Evolutionary conservation across 2,329 filamentous ascomycete species (phyloP).

Genomic region (Fusarium redolens): DNA sequence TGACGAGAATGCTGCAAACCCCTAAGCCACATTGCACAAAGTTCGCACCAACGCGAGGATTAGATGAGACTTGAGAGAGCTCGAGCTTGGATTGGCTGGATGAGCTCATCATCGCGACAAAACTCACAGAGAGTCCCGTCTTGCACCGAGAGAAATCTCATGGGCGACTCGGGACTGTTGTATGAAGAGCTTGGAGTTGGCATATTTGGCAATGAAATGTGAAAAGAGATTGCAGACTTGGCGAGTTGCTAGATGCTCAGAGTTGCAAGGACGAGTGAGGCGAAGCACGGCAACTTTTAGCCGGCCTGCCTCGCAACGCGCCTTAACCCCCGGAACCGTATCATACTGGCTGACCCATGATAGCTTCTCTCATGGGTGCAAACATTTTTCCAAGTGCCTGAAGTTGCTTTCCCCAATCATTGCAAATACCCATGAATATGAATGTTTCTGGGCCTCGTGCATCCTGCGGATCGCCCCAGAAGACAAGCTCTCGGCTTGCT

Average conservation of each 20-base stretch:
- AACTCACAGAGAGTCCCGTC: conserved; percentile 10
- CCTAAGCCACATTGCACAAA: conserved; percentile 10
- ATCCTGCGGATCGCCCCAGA: background rate
- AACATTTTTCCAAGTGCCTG: background rate
- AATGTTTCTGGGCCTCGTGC: background rate
- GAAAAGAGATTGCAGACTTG: too few species aligned
- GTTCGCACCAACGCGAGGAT: background rate
- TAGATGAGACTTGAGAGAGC: background rate
- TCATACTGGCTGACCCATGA: too few species aligned
- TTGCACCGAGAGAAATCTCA: background rate
- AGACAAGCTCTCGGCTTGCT: conserved; percentile 1
- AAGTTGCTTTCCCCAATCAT: background rate
- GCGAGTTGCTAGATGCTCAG: background rate
- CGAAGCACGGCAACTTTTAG: background rate
- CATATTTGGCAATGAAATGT: background rate
- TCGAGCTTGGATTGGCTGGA: background rate
- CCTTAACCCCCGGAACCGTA: background rate
- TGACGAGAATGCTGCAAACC: background rate
- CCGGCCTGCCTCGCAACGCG: background rate
- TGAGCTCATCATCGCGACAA: background rate
- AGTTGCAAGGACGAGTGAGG: background rate
- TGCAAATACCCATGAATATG: conserved; percentile 1
- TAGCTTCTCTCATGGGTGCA: background rate
- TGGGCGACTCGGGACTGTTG: too few species aligned
- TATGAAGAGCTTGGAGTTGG: background rate